These are phyloP conservation scores for Gardenia jasminoides DNA, from an alignment of 257 asterid genomes.

Conservation along the genomic window DNA sequence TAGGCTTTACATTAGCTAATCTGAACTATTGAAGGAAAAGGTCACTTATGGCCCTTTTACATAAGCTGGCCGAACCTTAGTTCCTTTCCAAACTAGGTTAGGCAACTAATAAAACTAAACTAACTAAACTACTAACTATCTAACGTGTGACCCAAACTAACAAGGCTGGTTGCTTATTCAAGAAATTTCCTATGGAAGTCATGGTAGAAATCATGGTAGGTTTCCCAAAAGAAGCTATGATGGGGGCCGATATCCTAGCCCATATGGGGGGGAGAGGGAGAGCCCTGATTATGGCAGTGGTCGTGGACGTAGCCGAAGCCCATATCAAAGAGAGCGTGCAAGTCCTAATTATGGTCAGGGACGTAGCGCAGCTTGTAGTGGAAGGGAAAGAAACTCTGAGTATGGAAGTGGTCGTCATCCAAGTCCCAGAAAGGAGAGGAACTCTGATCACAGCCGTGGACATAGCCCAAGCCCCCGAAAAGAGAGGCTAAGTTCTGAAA, in stretches of 20 bases:
- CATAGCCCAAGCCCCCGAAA: slow-evolving; percentile 39
- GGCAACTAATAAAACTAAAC: no score
- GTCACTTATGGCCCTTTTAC: no score
- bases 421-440: slow-evolving; percentile 46
- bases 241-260: slow-evolving; percentile 57
- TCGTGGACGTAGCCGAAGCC: slow-evolving; percentile 42
- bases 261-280: slow-evolving; percentile 58
- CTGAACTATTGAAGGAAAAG: no score
- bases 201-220: slow-evolving; percentile 54
- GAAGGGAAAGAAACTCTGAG: slow-evolving; percentile 39
- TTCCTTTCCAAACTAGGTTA: no score
- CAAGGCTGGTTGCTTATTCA: no score
- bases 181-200: no score
- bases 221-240: slow-evolving; percentile 69
- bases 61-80: no score
- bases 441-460: slow-evolving; percentile 26
- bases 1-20: no score
- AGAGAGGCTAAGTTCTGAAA: slow-evolving; percentile 38
- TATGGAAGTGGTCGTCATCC: slow-evolving; percentile 36
- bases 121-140: no score
- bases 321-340: slow-evolving; percentile 48
- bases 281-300: slow-evolving; percentile 77
- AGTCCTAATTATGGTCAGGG: slow-evolving; percentile 64
- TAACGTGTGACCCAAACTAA: no score
- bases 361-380: slow-evolving; percentile 38